Evolutionary conservation across 495 filamentous ascomycete species (phyloP).

Genomic region (Xylaria curta): DNA sequence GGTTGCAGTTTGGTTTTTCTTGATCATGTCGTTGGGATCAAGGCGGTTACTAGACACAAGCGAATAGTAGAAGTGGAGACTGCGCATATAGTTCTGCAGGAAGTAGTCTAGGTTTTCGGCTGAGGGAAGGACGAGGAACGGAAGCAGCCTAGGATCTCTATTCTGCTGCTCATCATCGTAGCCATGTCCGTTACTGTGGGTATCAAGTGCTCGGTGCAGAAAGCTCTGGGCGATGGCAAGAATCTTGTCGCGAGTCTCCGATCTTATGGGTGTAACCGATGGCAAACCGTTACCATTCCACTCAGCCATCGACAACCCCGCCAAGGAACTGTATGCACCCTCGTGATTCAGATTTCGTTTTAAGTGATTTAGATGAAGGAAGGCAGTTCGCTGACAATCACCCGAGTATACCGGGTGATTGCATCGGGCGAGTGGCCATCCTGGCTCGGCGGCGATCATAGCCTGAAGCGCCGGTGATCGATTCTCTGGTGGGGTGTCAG

Average conservation of each 20-base stretch:
- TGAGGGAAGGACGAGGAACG: constrained; percentile 64
- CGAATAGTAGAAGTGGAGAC: constrained; percentile 64
- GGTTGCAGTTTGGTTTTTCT: constrained; percentile 63
- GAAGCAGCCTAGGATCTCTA: constrained; percentile 50
- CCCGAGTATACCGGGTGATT: constrained; percentile 57
- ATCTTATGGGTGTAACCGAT: constrained; percentile 53
- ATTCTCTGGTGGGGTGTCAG: constrained; percentile 32
- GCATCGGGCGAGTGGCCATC: constrained; percentile 65
- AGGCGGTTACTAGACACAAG: constrained; percentile 57
- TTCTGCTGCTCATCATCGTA: constrained; percentile 39
- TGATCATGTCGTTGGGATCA: constrained; percentile 65
- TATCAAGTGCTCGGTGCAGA: constrained; percentile 67
- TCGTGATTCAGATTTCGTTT: constrained; percentile 64
- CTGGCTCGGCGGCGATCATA: constrained; percentile 59
- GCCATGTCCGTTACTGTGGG: constrained; percentile 42
- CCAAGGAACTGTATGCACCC: constrained; percentile 51
- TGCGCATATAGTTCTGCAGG: constrained; percentile 64
- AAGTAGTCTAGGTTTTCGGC: constrained; percentile 66
- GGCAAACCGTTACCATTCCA: constrained; percentile 49
- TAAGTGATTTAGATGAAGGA: constrained; percentile 63
- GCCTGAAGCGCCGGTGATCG: constrained; percentile 56
- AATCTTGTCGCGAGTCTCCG: constrained; percentile 64
- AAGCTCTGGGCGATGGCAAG: constrained; percentile 68
- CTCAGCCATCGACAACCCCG: constrained; percentile 45
- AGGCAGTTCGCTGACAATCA: constrained; percentile 62